These are phyloP conservation scores for Aspergillus sparsus DNA, from an alignment of 495 filamentous ascomycete species.

Conservation along the genomic window DNA sequence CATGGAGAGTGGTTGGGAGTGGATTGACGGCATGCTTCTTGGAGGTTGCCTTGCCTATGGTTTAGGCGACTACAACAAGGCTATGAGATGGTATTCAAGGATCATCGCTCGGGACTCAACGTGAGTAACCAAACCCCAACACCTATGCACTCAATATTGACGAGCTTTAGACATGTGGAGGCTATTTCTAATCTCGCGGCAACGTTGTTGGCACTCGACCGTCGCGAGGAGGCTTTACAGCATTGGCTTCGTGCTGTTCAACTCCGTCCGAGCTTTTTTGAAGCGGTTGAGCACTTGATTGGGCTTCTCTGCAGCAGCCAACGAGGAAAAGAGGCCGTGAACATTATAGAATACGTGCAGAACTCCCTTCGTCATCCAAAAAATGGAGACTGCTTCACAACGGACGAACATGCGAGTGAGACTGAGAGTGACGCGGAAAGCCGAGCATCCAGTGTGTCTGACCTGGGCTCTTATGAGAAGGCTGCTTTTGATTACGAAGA, in stretches of 20 bases:
- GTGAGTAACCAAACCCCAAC: conserved; percentile 50
- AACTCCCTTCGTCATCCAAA: conserved; percentile 61
- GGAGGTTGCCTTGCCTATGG: conserved; percentile 94
- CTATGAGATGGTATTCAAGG: conserved; percentile 84
- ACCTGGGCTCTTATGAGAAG: conserved; percentile 55
- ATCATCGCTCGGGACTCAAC: conserved; percentile 79
- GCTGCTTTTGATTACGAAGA: conserved; percentile 59
- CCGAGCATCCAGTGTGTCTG: conserved; percentile 48
- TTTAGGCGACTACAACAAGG: conserved; percentile 81
- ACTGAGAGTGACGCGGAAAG: conserved; percentile 56
- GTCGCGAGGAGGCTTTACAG: conserved; percentile 79
- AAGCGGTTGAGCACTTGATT: conserved; percentile 95
- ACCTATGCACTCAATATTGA: not conserved
- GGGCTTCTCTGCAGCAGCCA: conserved; percentile 82
- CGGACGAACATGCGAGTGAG: conserved; percentile 57
- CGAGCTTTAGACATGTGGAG: conserved; percentile 74
- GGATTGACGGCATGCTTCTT: conserved; percentile 94
- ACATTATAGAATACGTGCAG: conserved; percentile 90
- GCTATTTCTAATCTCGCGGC: conserved; percentile 93
- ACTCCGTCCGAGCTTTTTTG: conserved; percentile 84
- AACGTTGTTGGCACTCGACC: conserved; percentile 79
- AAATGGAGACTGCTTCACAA: conserved; percentile 49
- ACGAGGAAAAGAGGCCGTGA: conserved; percentile 80
- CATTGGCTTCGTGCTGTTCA: conserved; percentile 85
- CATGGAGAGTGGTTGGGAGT: conserved; percentile 84